Base-by-base conservation (phyloP, 352 stramenopile species). In the Pythium diclinum region DNA sequence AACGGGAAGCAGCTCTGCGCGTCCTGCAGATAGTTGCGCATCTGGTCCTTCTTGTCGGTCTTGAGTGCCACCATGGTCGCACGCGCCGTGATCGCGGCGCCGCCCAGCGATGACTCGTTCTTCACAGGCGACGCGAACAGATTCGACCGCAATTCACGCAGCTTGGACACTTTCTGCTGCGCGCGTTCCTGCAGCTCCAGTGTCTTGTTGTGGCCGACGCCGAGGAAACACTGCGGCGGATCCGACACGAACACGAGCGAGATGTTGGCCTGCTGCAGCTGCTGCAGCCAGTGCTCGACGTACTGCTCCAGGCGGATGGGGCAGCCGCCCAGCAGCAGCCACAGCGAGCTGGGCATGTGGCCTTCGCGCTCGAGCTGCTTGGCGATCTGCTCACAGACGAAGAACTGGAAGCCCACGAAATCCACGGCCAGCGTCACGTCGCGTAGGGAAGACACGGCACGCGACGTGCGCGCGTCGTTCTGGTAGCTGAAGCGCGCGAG, bases 381-480 rank as follows among this genome's bases (percentile, higher is more conserved):
- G 54, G 65, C 82, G 21, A 93, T 51, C 34, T 81, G 65, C 19
- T 93, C 75, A 59, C 85, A 95, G 17, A 88, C 54, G 56, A 81
- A 72, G 60, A 87, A 91, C 32, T 92, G 75, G 63, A 93, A 93
- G 19, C 84, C 85, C 21, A 88, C 80, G 58, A 91, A 89, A 64
- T 95, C 86, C 46, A 95, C 83, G 16, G 83, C 86, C 5, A 95
- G 76, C 33, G 86, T 93, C 53, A 88, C 76, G 56, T 90, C 81
- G 19, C 61, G 63, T 32, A 92, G 73, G 11, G 83, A 67, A 5
- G 46, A 32, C 55, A 63, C 61, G 21, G 65, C 53, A 10, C 65
- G 67, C 9, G 84, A 88, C 53, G 75, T 79, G 25, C 42, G 40
- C 30, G 70, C 62, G 64, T 90, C 77, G 42, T 85, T 63, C 65